A percentile compares a stretch with the other conserved stretches of the same genome.
These are phyloP conservation scores for Pachysolen tannophilus DNA, from an alignment of 805 yeast species.

Conservation along the genomic window DNA sequence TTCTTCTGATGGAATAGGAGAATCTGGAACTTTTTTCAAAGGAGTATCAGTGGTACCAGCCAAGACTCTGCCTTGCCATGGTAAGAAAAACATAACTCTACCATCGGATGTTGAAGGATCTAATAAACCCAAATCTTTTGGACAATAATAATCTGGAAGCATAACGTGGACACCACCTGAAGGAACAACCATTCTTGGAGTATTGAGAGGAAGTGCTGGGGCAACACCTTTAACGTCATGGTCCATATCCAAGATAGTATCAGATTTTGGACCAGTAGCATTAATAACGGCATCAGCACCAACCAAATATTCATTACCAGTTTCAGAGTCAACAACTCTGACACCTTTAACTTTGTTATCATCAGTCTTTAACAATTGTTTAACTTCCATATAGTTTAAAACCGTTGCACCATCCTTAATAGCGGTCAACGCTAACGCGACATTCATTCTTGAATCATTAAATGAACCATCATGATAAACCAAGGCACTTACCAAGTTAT, in stretches of 20 bases:
- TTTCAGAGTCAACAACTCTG: conserved; percentile 61
- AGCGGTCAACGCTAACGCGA: conserved; percentile 81
- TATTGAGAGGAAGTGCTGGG: conserved; percentile 32
- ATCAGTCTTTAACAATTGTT: conserved; percentile 59
- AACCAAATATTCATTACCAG: conserved; percentile 54
- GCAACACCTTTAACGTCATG: conserved; percentile 58
- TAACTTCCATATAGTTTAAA: conserved; percentile 78
- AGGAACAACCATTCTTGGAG: conserved; percentile 84
- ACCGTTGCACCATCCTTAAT: conserved; percentile 83
- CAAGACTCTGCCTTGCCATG: conserved; percentile 95
- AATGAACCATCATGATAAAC: conserved; percentile 95
- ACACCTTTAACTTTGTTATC: conserved; percentile 67
- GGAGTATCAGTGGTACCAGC: conserved; percentile 98
- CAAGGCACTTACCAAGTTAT: conserved; percentile 77
- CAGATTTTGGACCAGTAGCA: conserved; percentile 94
- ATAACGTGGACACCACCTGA: conserved; percentile 91
- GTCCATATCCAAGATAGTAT: conserved; percentile 80
- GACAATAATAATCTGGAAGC: conserved; percentile 88
- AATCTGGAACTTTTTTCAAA: conserved; percentile 55
- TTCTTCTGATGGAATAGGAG: conserved; percentile 79
- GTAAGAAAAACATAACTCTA: conserved; percentile 92
- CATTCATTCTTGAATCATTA: conserved; percentile 87
- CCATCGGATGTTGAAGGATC: conserved; percentile 94
- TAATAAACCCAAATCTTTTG: conserved; percentile 76
- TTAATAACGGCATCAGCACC: conserved; percentile 72